phyloP scores from a whole-genome alignment of 2,329 filamentous ascomycete genomes.

The Hypoxylon rubiginosum region DNA sequence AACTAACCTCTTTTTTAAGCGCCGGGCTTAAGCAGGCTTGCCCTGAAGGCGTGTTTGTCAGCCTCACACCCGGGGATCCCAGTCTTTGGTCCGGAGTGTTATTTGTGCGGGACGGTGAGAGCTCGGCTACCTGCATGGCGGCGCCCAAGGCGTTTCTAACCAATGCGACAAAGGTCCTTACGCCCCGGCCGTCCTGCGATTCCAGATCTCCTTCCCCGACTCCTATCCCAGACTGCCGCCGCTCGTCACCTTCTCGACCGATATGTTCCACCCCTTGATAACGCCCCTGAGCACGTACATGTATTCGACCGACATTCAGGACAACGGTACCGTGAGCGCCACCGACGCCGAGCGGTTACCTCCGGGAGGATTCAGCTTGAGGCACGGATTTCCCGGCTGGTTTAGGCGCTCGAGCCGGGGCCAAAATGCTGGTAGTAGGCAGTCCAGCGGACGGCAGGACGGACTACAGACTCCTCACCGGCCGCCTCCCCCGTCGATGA shows the following conservation, averaged over 20 bases:
- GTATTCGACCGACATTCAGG: constrained; percentile 84
- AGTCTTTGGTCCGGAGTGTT: constrained; percentile 90
- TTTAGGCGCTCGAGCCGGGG: constrained; percentile 73
- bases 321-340: constrained; percentile 83
- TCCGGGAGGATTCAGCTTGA: constrained; percentile 89
- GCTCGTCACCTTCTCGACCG: constrained; percentile 87
- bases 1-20: constrained; percentile 62
- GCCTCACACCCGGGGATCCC: constrained; percentile 83
- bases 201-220: constrained; percentile 88
- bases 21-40: constrained; percentile 84
- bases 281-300: constrained; percentile 95
- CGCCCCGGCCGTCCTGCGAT: constrained; percentile 85
- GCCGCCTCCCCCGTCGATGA: constrained; percentile 46
- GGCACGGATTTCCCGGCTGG: constrained; percentile 92
- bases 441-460: constrained; percentile 58
- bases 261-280: constrained; percentile 95
- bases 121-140: constrained; percentile 24
- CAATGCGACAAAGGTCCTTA: constrained; percentile 78
- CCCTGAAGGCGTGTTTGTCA: constrained; percentile 89
- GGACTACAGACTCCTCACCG: constrained; percentile 49
- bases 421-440: constrained; percentile 52
- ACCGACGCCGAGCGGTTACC: constrained; percentile 86
- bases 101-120: constrained; percentile 86
- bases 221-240: constrained; percentile 85
- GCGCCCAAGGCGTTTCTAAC: constrained; percentile 36